Evolutionary conservation across 2,329 filamentous ascomycete genomes (phyloP), one percentile per base, ranked within the genome.

Genomic region (Dothideomycetes sp.): DNA sequence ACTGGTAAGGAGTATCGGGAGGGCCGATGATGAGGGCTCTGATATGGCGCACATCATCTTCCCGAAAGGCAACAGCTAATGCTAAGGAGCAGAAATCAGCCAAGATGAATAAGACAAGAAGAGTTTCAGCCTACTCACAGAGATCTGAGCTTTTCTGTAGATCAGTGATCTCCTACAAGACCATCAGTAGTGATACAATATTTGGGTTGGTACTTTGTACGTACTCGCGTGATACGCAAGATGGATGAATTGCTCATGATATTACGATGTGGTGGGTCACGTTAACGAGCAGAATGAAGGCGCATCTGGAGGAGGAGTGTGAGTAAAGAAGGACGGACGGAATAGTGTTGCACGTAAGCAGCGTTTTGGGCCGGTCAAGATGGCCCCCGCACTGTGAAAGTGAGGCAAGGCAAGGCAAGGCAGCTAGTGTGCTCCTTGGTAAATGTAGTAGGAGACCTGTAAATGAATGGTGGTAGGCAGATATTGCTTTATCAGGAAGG

Each of bases 1-100:
- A 95, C 60, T 95, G 88, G 60, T 98, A 98, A 0, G 89, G 88
- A 1, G 88, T 94, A 51, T 91, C 88, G 48, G 89, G 86, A 17
- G 91, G 89, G 0, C 91, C 91, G 49, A 96, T 77, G 52, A 96
- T 89, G 47, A 96, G 62, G 36, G 88, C 86, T 56, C 79, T 82
- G 36, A 96, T 81, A 57, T 85, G 82, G 40, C 88, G 82, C 45
- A 96, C 84, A 60, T 98, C 87, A 50, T 79, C 73, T 61, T 96
- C 91, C 37, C 83, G 74, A 57, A 84, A 94, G 41, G 84, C 83
- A 36, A 95, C 87, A 9, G 85, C 85, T 47, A 96, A 74, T 19
- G 88, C 85, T 88, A 32, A 5, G 12, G 11, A 27, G n/a, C 22
- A 27, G 22, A 7, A 45, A 24, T 34, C 15, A 34, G 37, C 9